Evolutionary conservation across 1,284 basidiomycete species (phyloP).

Genomic region (Cutaneotrichosporon cavernicola): DNA sequence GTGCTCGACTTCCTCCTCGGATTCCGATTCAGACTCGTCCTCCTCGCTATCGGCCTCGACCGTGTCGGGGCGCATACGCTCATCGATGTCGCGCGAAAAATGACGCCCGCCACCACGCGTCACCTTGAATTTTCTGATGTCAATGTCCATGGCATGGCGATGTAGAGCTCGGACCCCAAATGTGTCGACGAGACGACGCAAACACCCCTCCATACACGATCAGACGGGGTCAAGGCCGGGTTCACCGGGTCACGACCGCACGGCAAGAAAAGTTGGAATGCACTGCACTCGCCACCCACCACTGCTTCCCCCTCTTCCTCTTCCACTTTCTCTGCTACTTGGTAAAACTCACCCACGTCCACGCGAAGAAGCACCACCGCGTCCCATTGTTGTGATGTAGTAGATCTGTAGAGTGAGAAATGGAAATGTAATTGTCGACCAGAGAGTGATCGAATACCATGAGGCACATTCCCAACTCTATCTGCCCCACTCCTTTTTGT

Average conservation of each 20-base stretch:
- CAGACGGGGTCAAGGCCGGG: too few species aligned
- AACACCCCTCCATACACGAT: too few species aligned
- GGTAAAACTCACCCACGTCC: slow-evolving; percentile 42
- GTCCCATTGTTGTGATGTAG: slow-evolving; percentile 4
- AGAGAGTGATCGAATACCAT: too few species aligned
- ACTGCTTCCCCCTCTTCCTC: background rate
- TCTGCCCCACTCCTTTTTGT: too few species aligned
- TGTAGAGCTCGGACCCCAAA: background rate
- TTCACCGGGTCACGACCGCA: too few species aligned
- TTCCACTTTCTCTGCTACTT: too few species aligned
- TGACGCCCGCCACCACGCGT: slow-evolving; percentile 80
- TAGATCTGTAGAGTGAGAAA: too few species aligned
- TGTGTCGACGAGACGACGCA: too few species aligned
- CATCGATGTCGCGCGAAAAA: slow-evolving; percentile 62
- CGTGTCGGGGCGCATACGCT: slow-evolving; percentile 25
- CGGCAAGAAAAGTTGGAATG: too few species aligned
- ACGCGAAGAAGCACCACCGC: slow-evolving; percentile 23
- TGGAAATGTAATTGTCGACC: too few species aligned
- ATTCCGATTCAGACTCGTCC: slow-evolving; percentile 41
- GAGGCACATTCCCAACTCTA: too few species aligned
- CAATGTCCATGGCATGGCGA: background rate
- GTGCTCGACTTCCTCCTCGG: slow-evolving; percentile 27
- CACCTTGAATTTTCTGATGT: slow-evolving; percentile 67
- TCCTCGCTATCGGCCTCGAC: slow-evolving; percentile 26
- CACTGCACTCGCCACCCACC: too few species aligned